phyloP scores from a whole-genome alignment of 2,329 filamentous ascomycete genomes.

The Cytospora chrysosperma region DNA sequence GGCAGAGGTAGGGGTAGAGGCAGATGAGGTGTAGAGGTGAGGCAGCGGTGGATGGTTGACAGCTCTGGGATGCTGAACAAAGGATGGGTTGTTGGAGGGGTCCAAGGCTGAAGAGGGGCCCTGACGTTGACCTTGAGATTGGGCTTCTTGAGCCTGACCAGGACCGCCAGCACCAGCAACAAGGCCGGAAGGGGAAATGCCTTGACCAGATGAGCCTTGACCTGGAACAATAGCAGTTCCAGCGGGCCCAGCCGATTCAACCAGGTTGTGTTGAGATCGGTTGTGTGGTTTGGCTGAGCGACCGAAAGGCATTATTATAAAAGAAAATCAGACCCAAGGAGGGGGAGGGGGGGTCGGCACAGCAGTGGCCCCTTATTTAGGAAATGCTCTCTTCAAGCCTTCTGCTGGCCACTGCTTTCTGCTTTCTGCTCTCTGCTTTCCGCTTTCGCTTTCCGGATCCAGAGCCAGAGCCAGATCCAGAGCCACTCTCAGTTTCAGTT shows the following conservation, averaged over 20 bases:
- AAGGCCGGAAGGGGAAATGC: slow-evolving; percentile 22
- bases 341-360: slow-evolving; percentile 7
- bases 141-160: slow-evolving; percentile 25
- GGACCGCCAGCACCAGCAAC: slow-evolving; percentile 29
- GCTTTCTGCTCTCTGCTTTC: not conserved
- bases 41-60: slow-evolving; percentile 25
- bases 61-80: slow-evolving; percentile 25
- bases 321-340: slow-evolving; percentile 3
- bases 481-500: not conserved
- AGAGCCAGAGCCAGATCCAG: not conserved
- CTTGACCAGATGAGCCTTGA: slow-evolving; percentile 11
- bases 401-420: slow-evolving; percentile 5
- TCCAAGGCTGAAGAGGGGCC: slow-evolving; percentile 30
- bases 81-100: slow-evolving; percentile 35
- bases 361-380: slow-evolving; percentile 12
- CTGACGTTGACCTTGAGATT: slow-evolving; percentile 27
- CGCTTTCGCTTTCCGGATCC: not conserved
- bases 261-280: slow-evolving; percentile 56
- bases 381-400: not conserved
- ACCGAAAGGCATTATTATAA: slow-evolving; percentile 52
- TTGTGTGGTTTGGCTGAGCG: slow-evolving; percentile 56
- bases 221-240: not conserved
- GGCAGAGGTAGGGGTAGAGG: slow-evolving; percentile 20
- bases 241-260: slow-evolving; percentile 35
- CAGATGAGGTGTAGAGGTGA: slow-evolving; percentile 28